Base-by-base conservation (phyloP, 108 stramenopile species). In the Fragilaria radians region DNA sequence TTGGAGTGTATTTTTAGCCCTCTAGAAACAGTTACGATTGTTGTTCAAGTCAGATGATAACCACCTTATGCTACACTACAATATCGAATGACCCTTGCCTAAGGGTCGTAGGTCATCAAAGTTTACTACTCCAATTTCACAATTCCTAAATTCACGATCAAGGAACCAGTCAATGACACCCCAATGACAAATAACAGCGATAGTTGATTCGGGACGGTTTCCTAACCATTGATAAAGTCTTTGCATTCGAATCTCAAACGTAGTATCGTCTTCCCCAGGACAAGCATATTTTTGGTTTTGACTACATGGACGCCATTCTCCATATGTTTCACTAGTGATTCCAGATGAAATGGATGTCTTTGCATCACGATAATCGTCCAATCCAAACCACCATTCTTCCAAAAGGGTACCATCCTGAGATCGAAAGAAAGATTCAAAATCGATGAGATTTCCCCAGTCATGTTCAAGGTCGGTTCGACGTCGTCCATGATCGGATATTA, bases 151-250 rank as follows among this genome's bases (percentile, higher is more conserved):
- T 27, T 61, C 46, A 28, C 65, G 53, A 7, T 63, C 69, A 23
- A 72, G 47, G 49, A 84, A 57, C 70, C 76, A 84, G 19, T 80
- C 66, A n/a, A 84, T 71, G 11, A 84, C 79, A 26, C 82, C 82
- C 36, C 65, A 72, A 54, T 84, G 82, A 56, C 76, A 74, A 28
- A 84, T 67, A 22, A 84, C 45, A 3, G 69, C 76, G 36, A 84
- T 80, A 0, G 61, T 67, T 31, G 29, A 22, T 59, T 79, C 72
- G 28, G 50, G 48, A 34, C 73, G 34, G 1, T 47, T 23, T 21
- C 68, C 70, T 21, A 83, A 52, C 66, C 67, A 78, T 28, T 62
- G 48, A 32, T 69, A 70, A 19, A 83, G 49, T 11, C 54, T 31
- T 9, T 24, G 57, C 82, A 84, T 84, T 9, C 82, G 73, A 29